Percentiles rank a stretch among this genome's conserved stretches.
Conservation (phyloP, 2,329 filamentous ascomycete genomes). For the Aspergillus eucalypticola region DNA sequence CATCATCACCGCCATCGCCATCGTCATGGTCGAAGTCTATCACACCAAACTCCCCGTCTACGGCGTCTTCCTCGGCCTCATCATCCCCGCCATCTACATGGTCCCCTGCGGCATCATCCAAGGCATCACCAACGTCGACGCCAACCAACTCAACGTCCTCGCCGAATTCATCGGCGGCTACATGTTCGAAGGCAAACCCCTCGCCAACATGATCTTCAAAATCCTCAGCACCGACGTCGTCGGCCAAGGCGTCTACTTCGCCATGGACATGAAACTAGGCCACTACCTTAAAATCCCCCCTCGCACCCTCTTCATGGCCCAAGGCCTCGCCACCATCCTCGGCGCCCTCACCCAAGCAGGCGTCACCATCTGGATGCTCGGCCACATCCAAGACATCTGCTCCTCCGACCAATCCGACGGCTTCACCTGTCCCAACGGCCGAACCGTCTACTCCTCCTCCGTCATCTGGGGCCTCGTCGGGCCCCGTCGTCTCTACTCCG, state of each 20-base stretch:
- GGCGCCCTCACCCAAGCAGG: constrained; percentile 48
- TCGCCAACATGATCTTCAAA: constrained; percentile 31
- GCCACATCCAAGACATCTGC: constrained; percentile 47
- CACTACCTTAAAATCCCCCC: constrained; percentile 49
- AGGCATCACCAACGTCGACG: constrained; percentile 47
- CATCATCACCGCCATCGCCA: constrained; percentile 30
- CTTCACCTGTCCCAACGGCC: constrained; percentile 53
- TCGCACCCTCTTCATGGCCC: constrained; percentile 50
- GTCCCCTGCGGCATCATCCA: constrained; percentile 49
- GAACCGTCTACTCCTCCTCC: constrained; percentile 52
- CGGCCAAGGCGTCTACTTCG: constrained; percentile 6
- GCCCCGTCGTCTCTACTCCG: constrained; percentile 50
- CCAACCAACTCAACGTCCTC: constrained; percentile 48
- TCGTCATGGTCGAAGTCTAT: constrained; percentile 44
- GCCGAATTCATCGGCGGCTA: constrained; percentile 50
- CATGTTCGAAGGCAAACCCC: constrained; percentile 45
- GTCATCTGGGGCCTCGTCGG: constrained; percentile 57
- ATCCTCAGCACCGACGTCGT: constrained; percentile 30
- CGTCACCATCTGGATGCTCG: constrained; percentile 41
- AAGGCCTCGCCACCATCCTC: constrained; percentile 51
- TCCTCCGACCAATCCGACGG: constrained; percentile 43
- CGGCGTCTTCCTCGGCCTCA: constrained; percentile 44
- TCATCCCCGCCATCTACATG: constrained; percentile 47
- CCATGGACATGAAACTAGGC: constrained; percentile 9
- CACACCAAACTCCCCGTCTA: constrained; percentile 47